Evolutionary conservation across 768 basidiomycete genomes (phyloP), one percentile per base, ranked within the genome.

Genomic region (Grammothele lineata): DNA sequence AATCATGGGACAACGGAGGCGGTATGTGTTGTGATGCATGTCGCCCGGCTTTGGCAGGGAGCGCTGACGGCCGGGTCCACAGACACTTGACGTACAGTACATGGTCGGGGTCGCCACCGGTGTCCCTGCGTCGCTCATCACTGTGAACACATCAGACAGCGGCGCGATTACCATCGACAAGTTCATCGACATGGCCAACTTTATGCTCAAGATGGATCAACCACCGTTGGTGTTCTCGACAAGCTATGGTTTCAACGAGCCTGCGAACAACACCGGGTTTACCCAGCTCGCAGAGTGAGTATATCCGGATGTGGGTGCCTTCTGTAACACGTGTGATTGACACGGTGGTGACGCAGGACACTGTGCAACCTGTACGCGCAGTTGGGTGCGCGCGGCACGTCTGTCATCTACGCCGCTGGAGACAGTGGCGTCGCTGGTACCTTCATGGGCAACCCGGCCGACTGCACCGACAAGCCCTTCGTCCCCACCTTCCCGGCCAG

Each of bases 61-160:
- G n/a, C n/a, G n/a, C n/a, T n/a, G n/a, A n/a, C n/a, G n/a, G n/a
- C n/a, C n/a, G n/a, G n/a, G n/a, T n/a, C 19, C 19, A n/a, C 43
- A 63, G 63, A 56, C 62, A 44, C 56, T 70, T 24, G 68, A 70
- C 45, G 57, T 59, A 12, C 62, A 70, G 37, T 66, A 64, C 43
- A 66, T 65, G 3, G 48, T 67, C 25, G 65, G 66, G 10, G 23
- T 68, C 37, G 59, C 63, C 8, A 55, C 60, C 6, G 57, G 50
- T 4, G 66, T 69, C 5, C 62, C 63, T 2, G 49, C 58, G 14
- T 39, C 27, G 8, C 65, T 69, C 47, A 57, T 68, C 38, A 60
- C 62, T 1, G 63, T 62, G 6, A 68, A 66, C 9, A 25, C n/a
- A n/a, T n/a, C n/a, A n/a, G n/a, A n/a, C n/a, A n/a, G n/a, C n/a